phyloP scores from a whole-genome alignment of 1,284 basidiomycete genomes.

The Dichomitus squalens region DNA sequence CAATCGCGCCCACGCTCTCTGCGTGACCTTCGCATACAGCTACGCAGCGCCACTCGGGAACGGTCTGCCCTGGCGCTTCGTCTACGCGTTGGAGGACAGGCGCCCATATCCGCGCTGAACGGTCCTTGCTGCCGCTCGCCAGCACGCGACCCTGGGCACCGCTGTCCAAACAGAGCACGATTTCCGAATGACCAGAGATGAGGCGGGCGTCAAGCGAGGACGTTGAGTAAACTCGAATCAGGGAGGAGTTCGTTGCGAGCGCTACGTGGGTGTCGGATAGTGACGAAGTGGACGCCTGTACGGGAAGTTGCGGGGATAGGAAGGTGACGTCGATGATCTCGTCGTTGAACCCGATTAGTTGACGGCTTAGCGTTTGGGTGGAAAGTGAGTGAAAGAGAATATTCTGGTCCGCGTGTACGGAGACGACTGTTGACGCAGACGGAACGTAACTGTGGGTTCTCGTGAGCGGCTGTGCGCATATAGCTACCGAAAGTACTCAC shows the following conservation, averaged over 20 bases:
- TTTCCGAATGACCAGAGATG: conserved; percentile 87
- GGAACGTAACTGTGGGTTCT: conserved; percentile 62
- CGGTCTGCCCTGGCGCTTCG: conserved; percentile 19
- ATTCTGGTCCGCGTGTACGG: conserved; percentile 97
- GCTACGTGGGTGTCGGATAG: conserved; percentile 75
- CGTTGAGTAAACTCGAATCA: conserved; percentile 86
- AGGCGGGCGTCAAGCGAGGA: conserved; percentile 78
- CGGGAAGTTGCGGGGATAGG: conserved; percentile 51
- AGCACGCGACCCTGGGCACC: conserved; percentile 72
- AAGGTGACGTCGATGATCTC: conserved; percentile 92
- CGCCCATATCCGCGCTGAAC: conserved; percentile 86
- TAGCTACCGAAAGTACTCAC: conserved; percentile 46
- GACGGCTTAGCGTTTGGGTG: conserved; percentile 68
- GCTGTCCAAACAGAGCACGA: conserved; percentile 85
- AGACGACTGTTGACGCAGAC: conserved; percentile 67
- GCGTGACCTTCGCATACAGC: conserved; percentile 93
- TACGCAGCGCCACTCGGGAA: conserved; percentile 77
- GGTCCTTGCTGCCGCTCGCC: conserved; percentile 93
- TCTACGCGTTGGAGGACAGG: conserved; percentile 30
- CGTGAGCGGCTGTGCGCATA: conserved; percentile 25
- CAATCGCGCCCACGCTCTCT: conserved; percentile 91
- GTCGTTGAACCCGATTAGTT: conserved; percentile 97
- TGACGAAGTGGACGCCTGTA: conserved; percentile 21
- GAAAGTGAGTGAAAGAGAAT: conserved; percentile 85
- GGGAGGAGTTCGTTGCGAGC: conserved; percentile 93